phyloP scores from a whole-genome alignment of 2,329 filamentous ascomycete species.

The Claviceps fusiformis region DNA sequence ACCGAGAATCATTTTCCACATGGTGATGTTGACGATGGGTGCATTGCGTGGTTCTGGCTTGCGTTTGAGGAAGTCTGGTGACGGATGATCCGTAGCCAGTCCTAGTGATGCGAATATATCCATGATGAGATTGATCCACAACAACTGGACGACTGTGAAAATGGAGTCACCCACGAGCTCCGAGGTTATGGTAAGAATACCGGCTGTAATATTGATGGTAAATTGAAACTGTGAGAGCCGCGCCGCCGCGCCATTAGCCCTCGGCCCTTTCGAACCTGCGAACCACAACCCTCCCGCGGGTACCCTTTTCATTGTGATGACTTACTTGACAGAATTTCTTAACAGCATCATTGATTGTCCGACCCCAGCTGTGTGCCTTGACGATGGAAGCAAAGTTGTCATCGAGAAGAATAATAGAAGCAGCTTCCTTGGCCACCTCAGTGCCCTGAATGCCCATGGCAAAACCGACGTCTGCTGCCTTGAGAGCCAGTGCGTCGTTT shows the following conservation, averaged over 20 bases:
- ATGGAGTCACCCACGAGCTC: conserved; percentile 42
- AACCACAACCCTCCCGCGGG: too few species aligned
- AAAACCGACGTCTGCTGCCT: conserved; percentile 53
- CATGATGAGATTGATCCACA: conserved; percentile 60
- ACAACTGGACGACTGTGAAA: conserved; percentile 49
- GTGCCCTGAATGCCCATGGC: conserved; percentile 56
- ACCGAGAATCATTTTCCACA: conserved; percentile 86
- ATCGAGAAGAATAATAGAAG: conserved; percentile 50
- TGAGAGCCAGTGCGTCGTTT: conserved; percentile 52
- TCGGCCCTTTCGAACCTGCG: not conserved
- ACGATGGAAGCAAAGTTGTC: conserved; percentile 54
- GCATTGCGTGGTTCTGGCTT: conserved; percentile 64
- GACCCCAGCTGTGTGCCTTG: conserved; percentile 47
- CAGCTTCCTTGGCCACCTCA: conserved; percentile 53
- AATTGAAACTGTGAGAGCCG: conserved; percentile 38
- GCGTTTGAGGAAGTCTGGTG: conserved; percentile 40
- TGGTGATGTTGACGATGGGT: conserved; percentile 57
- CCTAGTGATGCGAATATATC: conserved; percentile 55
- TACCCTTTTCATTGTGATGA: not conserved
- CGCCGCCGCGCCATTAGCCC: not conserved
- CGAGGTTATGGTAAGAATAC: conserved; percentile 49
- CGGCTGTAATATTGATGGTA: conserved; percentile 56
- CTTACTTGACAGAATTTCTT: conserved; percentile 47
- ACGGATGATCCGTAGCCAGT: conserved; percentile 47
- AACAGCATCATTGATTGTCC: conserved; percentile 49